Conservation (phyloP, 768 basidiomycete species). For the Phlebiopsis gigantea region DNA sequence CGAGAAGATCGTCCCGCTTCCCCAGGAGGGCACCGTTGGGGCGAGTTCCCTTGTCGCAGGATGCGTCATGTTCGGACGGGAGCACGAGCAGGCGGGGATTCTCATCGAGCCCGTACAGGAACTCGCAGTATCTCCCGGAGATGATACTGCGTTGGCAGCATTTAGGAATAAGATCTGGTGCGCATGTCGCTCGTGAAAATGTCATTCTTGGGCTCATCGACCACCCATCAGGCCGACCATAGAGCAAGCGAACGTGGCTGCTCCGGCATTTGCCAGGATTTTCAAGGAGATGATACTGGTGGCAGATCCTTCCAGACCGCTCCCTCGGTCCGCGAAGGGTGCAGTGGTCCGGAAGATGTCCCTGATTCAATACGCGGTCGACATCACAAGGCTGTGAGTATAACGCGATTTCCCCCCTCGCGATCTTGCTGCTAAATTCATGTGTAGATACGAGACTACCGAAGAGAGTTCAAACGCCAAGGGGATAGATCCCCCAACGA, state of each 20-base stretch:
- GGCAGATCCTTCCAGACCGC: conserved; percentile 7
- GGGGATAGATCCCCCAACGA: conserved; percentile 4
- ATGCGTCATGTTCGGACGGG: conserved; percentile 14
- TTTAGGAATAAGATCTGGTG: conserved; percentile 16
- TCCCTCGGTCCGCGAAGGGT: conserved; percentile 12
- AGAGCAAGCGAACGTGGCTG: conserved; percentile 19
- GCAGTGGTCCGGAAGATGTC: conserved; percentile 10
- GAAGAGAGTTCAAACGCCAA: conserved; percentile 5
- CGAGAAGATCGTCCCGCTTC: conserved; percentile 14
- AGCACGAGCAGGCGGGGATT: conserved; percentile 11
- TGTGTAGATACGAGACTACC: conserved; percentile 11
- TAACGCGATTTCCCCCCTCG: neutral
- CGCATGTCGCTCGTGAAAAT: neutral
- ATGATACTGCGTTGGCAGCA: conserved; percentile 1
- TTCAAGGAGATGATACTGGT: conserved; percentile 25
- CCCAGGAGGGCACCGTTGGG: conserved; percentile 10
- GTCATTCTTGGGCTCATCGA: neutral
- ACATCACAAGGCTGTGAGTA: conserved; percentile 12
- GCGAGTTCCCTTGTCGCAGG: conserved; percentile 8
- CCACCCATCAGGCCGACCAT: conserved; percentile 19
- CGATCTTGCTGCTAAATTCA: conserved; percentile 5
- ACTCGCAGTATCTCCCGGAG: conserved; percentile 4
- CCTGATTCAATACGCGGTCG: conserved; percentile 4
- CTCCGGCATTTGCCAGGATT: conserved; percentile 25
- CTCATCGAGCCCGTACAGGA: conserved; percentile 9